phyloP scores from a whole-genome alignment of 257 asterid species.

The Solanum lycopersicoides region DNA sequence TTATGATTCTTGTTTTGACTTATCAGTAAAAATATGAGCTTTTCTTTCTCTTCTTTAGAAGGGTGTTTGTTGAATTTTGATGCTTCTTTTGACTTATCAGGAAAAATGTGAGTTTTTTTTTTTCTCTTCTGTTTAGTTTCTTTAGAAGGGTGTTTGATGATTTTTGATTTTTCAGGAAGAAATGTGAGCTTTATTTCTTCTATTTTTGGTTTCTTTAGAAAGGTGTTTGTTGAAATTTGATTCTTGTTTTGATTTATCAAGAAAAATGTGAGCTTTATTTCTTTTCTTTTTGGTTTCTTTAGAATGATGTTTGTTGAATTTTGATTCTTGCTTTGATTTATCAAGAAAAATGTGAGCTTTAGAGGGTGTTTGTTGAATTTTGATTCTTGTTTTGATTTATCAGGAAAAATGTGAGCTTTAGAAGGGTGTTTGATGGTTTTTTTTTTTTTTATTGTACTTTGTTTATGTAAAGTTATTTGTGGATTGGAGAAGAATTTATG shows the following conservation, averaged over 20 bases:
- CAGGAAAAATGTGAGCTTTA: background rate
- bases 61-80: background rate
- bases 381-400: background rate
- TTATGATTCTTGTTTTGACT: background rate
- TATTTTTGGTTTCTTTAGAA: background rate
- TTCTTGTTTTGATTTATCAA: background rate
- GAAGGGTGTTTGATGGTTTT: background rate
- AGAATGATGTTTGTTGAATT: background rate
- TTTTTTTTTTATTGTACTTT: constrained; percentile 1
- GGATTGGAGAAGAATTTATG: constrained; percentile 38
- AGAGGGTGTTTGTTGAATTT: background rate
- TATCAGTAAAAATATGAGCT: background rate
- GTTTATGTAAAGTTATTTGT: constrained; percentile 24
- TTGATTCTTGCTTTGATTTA: background rate
- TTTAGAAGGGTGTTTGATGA: background rate
- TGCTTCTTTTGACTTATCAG: background rate
- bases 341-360: background rate
- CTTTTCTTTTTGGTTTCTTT: background rate
- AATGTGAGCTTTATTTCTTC: background rate
- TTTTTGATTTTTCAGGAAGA: background rate
- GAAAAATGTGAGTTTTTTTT: background rate
- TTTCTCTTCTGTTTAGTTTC: background rate
- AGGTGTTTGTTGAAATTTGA: background rate
- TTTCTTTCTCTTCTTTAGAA: background rate
- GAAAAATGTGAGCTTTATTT: background rate